These are phyloP conservation scores for Paraleonurus japonicus DNA, from an alignment of 257 asterid genomes.

Conservation along the genomic window DNA sequence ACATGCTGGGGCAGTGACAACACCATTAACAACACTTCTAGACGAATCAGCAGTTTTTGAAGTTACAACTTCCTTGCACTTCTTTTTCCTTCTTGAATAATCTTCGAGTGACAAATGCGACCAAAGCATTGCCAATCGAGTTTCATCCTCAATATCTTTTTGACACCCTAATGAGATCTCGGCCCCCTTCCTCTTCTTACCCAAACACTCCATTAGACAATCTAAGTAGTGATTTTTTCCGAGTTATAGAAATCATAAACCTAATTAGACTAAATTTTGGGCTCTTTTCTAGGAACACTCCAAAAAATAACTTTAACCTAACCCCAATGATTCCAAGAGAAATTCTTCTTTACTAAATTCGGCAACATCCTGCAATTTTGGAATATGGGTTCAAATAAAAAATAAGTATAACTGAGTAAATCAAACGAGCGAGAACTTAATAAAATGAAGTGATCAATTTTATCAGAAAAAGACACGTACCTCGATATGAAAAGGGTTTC, in stretches of 20 bases:
- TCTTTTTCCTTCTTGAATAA: slow-evolving; percentile 68
- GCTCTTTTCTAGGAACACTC: background rate
- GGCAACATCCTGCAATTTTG: slow-evolving; percentile 38
- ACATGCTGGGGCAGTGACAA: slow-evolving; percentile 78
- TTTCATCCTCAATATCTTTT: slow-evolving; percentile 31
- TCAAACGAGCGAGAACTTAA: background rate
- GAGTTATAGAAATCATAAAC: slow-evolving; percentile 11
- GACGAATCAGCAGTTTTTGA: slow-evolving; percentile 39
- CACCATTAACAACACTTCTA: slow-evolving; percentile 56
- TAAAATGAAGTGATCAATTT: background rate
- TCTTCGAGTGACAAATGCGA: slow-evolving; percentile 73
- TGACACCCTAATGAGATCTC: slow-evolving; percentile 37
- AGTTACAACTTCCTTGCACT: slow-evolving; percentile 59
- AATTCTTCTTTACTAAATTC: slow-evolving; percentile 10
- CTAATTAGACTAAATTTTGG: slow-evolving; percentile 2
- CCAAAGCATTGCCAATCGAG: slow-evolving; percentile 38
- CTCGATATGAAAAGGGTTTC: slow-evolving; percentile 33
- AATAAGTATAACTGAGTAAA: slow-evolving; percentile 4
- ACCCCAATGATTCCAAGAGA: background rate
- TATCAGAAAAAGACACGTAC: slow-evolving; percentile 28
- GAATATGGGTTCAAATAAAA: slow-evolving; percentile 16
- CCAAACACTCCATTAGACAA: slow-evolving; percentile 51
- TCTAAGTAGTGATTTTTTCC: slow-evolving; percentile 10
- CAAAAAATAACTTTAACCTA: slow-evolving; percentile 20
- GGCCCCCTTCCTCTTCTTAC: slow-evolving; percentile 78